phyloP scores from a whole-genome alignment of 257 asterid genomes.

The Solanum virginianum region DNA sequence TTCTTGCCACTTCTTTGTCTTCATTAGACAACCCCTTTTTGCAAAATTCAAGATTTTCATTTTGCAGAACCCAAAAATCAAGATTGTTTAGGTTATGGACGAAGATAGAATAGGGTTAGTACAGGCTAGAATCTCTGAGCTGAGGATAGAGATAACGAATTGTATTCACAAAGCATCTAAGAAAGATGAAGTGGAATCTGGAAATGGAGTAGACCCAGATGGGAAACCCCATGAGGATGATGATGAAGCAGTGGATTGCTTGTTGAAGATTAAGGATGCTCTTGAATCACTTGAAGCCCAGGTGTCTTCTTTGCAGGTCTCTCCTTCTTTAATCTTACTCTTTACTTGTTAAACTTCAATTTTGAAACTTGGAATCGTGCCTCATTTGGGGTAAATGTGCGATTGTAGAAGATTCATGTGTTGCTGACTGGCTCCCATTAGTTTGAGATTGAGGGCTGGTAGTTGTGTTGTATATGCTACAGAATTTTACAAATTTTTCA shows the following conservation, averaged over 20 bases:
- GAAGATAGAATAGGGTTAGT: conserved; percentile 34
- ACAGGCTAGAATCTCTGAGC: conserved; percentile 23
- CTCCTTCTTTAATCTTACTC: no score
- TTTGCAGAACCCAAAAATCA: neutral
- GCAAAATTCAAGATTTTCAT: neutral
- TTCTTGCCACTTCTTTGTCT: neutral
- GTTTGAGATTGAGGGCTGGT: neutral
- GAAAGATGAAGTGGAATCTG: neutral
- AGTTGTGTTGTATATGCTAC: neutral
- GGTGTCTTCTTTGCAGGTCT: conserved; percentile 62
- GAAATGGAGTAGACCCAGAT: neutral
- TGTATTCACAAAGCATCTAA: conserved; percentile 15
- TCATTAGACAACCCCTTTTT: neutral
- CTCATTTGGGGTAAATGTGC: neutral
- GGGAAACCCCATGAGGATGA: neutral
- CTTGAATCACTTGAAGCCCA: conserved; percentile 77
- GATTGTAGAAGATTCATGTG: neutral
- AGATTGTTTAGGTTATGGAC: conserved; percentile 12
- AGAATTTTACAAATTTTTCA: neutral
- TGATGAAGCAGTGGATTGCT: conserved; percentile 46
- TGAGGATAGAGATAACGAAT: conserved; percentile 25
- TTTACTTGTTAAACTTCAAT: neutral
- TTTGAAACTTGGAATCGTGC: neutral
- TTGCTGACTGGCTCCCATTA: neutral
- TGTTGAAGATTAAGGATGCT: conserved; percentile 61